Conservation (phyloP, 2,329 filamentous ascomycete genomes). For the Calonectria multiphialidica region DNA sequence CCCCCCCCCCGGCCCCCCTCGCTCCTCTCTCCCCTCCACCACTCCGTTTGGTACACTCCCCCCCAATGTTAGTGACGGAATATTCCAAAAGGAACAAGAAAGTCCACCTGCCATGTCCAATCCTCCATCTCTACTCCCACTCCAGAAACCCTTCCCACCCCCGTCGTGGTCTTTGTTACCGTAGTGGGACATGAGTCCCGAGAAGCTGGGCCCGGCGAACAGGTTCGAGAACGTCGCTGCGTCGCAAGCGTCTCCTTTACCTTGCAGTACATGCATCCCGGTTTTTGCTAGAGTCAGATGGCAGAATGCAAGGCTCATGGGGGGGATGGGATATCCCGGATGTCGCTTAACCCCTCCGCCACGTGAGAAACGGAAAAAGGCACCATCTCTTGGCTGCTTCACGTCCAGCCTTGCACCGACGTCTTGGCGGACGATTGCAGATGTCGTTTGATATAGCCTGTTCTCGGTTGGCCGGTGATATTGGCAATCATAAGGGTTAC, state of each 20-base stretch:
- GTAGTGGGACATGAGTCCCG: not conserved
- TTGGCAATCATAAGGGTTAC: not conserved
- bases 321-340: not conserved
- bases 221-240: slow-evolving; percentile 1
- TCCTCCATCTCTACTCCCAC: not conserved
- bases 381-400: not conserved
- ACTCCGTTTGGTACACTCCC: not conserved
- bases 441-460: not conserved
- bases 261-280: not conserved
- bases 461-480: not conserved
- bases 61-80: not conserved
- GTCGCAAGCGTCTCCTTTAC: not conserved
- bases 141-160: not conserved
- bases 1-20: not conserved
- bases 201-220: not conserved
- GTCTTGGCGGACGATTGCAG: not conserved
- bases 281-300: not conserved
- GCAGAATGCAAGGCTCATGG: not conserved
- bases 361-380: not conserved
- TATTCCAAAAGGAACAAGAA: not conserved
- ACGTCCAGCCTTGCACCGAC: not conserved
- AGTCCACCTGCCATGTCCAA: not conserved
- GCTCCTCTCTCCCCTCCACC: not conserved
- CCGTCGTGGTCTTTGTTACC: not conserved
- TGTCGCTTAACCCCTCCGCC: not conserved